Evolutionary conservation across 163 green algal species (phyloP), one percentile per base, ranked within the genome.

Genomic region (Scenedesmus sp.): DNA sequence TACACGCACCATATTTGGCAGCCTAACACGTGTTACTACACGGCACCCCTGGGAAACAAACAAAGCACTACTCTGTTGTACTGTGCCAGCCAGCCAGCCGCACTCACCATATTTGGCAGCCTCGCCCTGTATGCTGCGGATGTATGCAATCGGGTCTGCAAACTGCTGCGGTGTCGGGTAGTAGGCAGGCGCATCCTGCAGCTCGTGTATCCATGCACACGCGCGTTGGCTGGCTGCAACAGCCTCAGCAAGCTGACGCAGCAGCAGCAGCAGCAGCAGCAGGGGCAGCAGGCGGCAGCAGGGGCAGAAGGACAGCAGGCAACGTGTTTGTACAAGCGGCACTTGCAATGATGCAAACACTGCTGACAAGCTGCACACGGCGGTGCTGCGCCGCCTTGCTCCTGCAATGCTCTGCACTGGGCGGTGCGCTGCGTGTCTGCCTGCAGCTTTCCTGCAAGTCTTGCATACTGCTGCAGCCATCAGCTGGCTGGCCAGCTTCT

Each of bases 121-220:
- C 23, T 77, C 64, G 46, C 56, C 13, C 89, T 92, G 91, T 54
- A 96, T 94, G n/a, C n/a, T 77, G 12, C 59, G 70, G 26, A 96
- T 94, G 90, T 93, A 96, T 1, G 73, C 92, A n/a, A 96, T 70
- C 2, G 92, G 92, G 82, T 94, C 82, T 20, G 56, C 60, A 76
- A 95, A 96, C 88, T 95, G 86, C 64, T 94, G 74, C 4, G 87
- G 34, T 7, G 92, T 92, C 2, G 94, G 94, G 55, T 70, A 16
- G 55, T 89, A 94, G 10, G 92, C 90, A 4, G 93, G 93, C 4
- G 87, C 91, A 54, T 94, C 81, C 4, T 46, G 74, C 20, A 93
- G 34, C 23, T 86, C 4, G 23, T 87, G 81, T 23, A 89, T 67
- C 89, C 89, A 92, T 6, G 60, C 70, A 26, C 26, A 73, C 2